Base-by-base conservation (phyloP, 768 basidiomycete species). In the Kwoniella dejecticola region DNA sequence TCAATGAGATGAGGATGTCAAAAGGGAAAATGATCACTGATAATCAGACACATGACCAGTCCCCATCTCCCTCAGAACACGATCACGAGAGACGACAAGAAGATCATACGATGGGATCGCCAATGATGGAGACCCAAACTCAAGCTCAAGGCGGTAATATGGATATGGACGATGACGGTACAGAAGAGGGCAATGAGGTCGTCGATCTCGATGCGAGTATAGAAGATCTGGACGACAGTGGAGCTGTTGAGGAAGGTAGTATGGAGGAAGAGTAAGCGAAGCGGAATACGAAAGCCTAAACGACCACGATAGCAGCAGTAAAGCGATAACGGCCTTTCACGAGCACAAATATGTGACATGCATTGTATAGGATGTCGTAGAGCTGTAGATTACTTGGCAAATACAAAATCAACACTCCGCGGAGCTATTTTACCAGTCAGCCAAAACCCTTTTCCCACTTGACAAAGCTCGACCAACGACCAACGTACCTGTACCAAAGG, bases 201-300 rank as follows among this genome's bases (percentile, higher is more conserved):
- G 68, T 70, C n/a, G 71, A 75, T 60, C 52, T 75, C n/a, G 74
- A 75, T 61, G 71, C 64, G 12, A 69, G 63, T 63, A 62, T 72
- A 7, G 74, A 72, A 21, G 67, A 71, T 55, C 24, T 66, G 33
- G 70, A 66, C 52, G 57, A 29, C n/a, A 60, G 42, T 30, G 64
- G 56, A 52, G 12, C 54, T 42, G 26, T 40, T 40, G 29, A 57
- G 36, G 23, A 64, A 61, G n/a, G 54, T 24, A 57, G 58, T 27
- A 60, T 59, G 61, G 65, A 69, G 53, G 62, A 68, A 30, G 41
- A 60, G n/a, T 55, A 54, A 19, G 27, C 17, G 23, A 27, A 15
- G 8, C 15, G 29, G 23, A 7, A 48, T 21, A n/a, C 7, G 24
- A 10, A 4, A 23, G n/a, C n/a, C n/a, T n/a, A n/a, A n/a, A n/a